Base-by-base conservation (phyloP, 768 basidiomycete genomes). In the Boletus eberwhitei region DNA sequence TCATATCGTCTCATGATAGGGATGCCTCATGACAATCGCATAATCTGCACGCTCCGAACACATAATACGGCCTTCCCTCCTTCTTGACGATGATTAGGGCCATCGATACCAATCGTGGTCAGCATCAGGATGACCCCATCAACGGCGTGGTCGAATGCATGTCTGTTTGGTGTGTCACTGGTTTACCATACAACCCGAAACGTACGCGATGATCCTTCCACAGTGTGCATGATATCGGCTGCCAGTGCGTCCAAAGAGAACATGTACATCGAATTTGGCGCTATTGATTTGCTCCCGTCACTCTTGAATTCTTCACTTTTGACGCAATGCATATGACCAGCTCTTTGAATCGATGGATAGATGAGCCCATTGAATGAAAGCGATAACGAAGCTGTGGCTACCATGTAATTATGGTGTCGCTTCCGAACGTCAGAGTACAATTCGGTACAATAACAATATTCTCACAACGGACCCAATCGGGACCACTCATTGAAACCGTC, bases 81-180 rank as follows among this genome's bases (percentile, higher is more conserved):
- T 29, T 40, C 38, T 48, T 47, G 51, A 55, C 52, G 38, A 52
- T 24, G 39, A 50, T 45, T 49, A 31, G 65, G 63, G 60, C 43
- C 63, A 66, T 68, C 61, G 47, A 62, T 66, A 22, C 63, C 53
- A 63, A 68, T 66, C 66, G 61, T 43, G 55, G 55, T 44, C 52
- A n/a, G n/a, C n/a, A 67, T 67, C 53, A 44, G 48, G 22, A 55
- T 50, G 53, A 37, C 49, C 22, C 38, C 52, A 66, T 63, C 61
- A 55, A 31, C 52, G 26, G 53, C 60, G 45, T 66, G 65, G 41
- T 52, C 36, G 24, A 47, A 58, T 45, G 42, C 63, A 52, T 67
- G 64, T 46, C 40, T 42, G 45, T 32, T 52, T 21, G 1, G 38
- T 24, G 46, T 55, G 48, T 42, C 53, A 44, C 39, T 45, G 5